Evolutionary conservation across 176 grass and related monocot genomes (phyloP).

Genomic region (Cocos nucifera): DNA sequence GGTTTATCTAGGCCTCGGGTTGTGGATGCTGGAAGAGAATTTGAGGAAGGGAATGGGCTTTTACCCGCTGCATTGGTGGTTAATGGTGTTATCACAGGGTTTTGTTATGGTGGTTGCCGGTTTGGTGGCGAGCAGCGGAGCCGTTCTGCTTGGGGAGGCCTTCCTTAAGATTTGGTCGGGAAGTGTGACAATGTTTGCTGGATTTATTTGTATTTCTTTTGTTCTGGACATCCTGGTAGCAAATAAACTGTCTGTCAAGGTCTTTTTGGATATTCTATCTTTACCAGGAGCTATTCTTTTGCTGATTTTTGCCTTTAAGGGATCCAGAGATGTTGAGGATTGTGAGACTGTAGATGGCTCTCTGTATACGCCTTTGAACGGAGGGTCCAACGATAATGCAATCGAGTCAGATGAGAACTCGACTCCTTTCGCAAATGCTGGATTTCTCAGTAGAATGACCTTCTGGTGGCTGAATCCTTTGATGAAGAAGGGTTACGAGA

Average conservation of each 20-base stretch:
- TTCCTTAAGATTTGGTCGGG: conserved; percentile 27
- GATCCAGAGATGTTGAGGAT: conserved; percentile 8
- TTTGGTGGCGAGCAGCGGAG: conserved; percentile 26
- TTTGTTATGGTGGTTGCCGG: conserved; percentile 24
- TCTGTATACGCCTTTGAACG: conserved; percentile 54
- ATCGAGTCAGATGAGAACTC: conserved; percentile 26
- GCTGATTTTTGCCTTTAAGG: conserved; percentile 24
- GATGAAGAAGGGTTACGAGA: conserved; percentile 74
- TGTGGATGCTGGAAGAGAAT: conserved; percentile 42
- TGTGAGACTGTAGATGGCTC: conserved; percentile 14
- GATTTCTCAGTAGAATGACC: conserved; percentile 54
- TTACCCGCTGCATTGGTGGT: conserved; percentile 45
- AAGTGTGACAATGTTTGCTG: conserved; percentile 15
- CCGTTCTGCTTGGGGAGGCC: conserved; percentile 15
- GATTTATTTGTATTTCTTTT: conserved; percentile 44
- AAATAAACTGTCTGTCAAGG: conserved; percentile 27
- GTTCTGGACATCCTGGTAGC: conserved; percentile 27
- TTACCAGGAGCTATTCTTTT: conserved; percentile 42
- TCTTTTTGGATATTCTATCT: conserved; percentile 48
- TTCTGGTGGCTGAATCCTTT: conserved; percentile 90
- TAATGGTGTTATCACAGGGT: conserved; percentile 38
- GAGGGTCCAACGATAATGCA: conserved; percentile 3
- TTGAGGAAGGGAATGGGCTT: conserved; percentile 5
- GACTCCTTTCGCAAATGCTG: conserved; percentile 51
- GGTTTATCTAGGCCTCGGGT: conserved; percentile 34